These are phyloP conservation scores for Zymoseptoria ardabiliae DNA, from an alignment of 2,329 filamentous ascomycete genomes.

Conservation along the genomic window DNA sequence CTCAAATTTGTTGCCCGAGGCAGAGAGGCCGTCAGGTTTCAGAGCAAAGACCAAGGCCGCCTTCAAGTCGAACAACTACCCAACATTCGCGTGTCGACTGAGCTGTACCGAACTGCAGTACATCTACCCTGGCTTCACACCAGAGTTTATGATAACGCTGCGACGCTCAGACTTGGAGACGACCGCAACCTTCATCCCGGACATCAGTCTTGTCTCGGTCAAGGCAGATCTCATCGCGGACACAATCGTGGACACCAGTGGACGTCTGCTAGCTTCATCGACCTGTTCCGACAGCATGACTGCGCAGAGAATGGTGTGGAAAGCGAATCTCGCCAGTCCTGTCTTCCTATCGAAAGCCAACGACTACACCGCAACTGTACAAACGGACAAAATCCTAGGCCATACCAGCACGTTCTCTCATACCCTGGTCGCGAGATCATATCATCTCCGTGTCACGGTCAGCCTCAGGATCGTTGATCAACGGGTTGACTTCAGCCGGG, in stretches of 20 bases:
- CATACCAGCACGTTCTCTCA: conserved; percentile 13
- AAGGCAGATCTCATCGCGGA: conserved; percentile 8
- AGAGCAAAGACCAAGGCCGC: conserved; percentile 18
- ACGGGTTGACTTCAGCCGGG: conserved; percentile 6
- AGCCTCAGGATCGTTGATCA: conserved; percentile 12
- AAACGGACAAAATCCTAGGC: conserved; percentile 1
- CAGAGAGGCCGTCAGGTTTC: conserved; percentile 16
- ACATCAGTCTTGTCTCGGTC: conserved; percentile 9
- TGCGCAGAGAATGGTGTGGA: conserved; percentile 7
- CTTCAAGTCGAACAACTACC: conserved; percentile 15
- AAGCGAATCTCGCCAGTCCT: conserved; percentile 1
- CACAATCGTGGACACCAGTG: conserved; percentile 10
- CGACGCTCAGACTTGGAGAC: conserved; percentile 9
- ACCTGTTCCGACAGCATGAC: conserved; percentile 6
- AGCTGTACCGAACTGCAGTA: conserved; percentile 10
- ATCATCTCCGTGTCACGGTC: conserved; percentile 9
- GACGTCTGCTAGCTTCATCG: conserved; percentile 7
- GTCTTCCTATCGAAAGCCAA: conserved; percentile 9
- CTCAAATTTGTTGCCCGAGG: conserved; percentile 16
- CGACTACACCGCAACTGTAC: conserved; percentile 8
- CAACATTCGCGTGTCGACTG: conserved; percentile 15
- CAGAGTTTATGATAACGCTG: conserved; percentile 10
- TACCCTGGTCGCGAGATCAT: conserved; percentile 11
- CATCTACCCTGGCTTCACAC: conserved; percentile 11
- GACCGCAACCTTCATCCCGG: conserved; percentile 7